These are phyloP conservation scores for Litsea cubeba DNA, from an alignment of 164 flowering plant genomes.

Conservation along the genomic window DNA sequence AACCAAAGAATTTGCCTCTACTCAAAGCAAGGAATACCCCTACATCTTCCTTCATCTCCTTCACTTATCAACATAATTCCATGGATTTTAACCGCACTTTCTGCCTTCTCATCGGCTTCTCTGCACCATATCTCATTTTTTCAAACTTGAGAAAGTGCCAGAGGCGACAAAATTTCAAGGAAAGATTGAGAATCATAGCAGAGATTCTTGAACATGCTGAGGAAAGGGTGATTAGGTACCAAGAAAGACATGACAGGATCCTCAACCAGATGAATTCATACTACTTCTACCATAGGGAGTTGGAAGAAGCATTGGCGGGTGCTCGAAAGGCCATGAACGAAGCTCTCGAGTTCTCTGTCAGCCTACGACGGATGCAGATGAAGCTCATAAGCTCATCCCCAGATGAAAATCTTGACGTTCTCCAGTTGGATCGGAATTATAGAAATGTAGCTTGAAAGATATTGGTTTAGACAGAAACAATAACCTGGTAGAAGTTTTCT, in stretches of 20 bases:
- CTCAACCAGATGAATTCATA: slow-evolving; percentile 34
- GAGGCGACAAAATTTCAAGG: slow-evolving; percentile 12
- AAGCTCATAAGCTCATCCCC: slow-evolving; percentile 29
- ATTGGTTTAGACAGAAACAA: not conserved
- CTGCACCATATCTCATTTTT: slow-evolving; percentile 31
- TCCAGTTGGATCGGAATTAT: not conserved
- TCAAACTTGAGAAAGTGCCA: slow-evolving; percentile 30
- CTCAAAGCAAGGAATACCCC: slow-evolving; percentile 19
- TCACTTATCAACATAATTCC: not conserved
- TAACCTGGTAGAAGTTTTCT: not conserved
- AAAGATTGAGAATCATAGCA: slow-evolving; percentile 31
- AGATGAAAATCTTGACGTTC: slow-evolving; percentile 13
- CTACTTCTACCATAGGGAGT: slow-evolving; percentile 32
- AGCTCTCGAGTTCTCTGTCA: slow-evolving; percentile 33
- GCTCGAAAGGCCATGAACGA: slow-evolving; percentile 47
- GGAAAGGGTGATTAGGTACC: slow-evolving; percentile 21
- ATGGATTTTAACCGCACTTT: slow-evolving; percentile 30
- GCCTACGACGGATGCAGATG: slow-evolving; percentile 40
- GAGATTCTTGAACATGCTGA: slow-evolving; percentile 44
- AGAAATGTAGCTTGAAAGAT: not conserved
- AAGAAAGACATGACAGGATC: slow-evolving; percentile 54
- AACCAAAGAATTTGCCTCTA: not conserved
- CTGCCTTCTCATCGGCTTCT: slow-evolving; percentile 30
- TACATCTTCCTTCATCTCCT: not conserved
- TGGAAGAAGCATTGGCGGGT: slow-evolving; percentile 35